A percentile compares a stretch with the other conserved stretches of the same genome.
These are phyloP conservation scores for Pachysolen tannophilus DNA, from an alignment of 805 yeast species.

Conservation along the genomic window DNA sequence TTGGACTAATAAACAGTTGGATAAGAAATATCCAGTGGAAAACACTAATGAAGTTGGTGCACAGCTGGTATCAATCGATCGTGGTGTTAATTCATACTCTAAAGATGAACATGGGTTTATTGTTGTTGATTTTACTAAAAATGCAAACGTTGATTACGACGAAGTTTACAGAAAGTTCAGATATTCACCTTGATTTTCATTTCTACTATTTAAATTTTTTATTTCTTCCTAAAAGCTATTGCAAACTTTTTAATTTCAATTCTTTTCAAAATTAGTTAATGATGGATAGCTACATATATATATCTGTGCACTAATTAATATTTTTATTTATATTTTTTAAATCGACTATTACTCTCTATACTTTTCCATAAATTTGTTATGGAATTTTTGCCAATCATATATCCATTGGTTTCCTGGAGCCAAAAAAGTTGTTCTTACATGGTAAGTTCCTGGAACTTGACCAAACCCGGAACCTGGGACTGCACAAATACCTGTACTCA, in stretches of 20 bases:
- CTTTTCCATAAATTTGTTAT: conserved; percentile 55
- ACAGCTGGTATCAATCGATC: no score
- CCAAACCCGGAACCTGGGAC: conserved; percentile 98
- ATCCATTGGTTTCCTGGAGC: conserved; percentile 95
- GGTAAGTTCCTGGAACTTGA: conserved; percentile 82
- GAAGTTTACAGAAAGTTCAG: conserved; percentile 6
- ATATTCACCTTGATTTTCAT: conserved; percentile 7
- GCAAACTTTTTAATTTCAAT: no score
- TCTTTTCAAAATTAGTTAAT: neutral
- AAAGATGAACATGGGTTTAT: conserved; percentile 2
- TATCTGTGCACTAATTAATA: neutral
- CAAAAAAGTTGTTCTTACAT: conserved; percentile 91
- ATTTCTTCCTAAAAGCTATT: no score
- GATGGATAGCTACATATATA: neutral
- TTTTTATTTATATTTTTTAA: conserved; percentile 7
- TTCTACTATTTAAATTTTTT: no score
- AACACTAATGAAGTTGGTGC: neutral
- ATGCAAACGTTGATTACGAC: neutral
- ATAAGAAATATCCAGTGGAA: neutral
- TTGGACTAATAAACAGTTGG: conserved; percentile 6
- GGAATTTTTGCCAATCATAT: conserved; percentile 70
- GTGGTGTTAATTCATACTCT: neutral
- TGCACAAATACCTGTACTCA: conserved; percentile 89
- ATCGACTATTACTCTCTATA: no score
- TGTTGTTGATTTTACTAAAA: conserved; percentile 3